Conservation (phyloP, 371 early-diverging fungal species). For the Mucor racemosus region DNA sequence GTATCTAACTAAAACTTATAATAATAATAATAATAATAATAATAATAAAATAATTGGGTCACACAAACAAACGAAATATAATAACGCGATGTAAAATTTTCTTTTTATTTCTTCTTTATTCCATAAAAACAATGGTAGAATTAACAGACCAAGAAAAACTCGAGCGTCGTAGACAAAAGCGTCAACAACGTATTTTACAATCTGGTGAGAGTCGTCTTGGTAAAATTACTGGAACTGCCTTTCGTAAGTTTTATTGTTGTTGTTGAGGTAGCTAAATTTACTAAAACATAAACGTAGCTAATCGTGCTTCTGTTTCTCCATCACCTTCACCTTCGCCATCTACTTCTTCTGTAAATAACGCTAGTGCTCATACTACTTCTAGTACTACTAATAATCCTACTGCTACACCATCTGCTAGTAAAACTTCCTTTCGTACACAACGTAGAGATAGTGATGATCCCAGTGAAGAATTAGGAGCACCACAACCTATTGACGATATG, state of each 20-base stretch:
- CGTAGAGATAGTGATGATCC: slow-evolving; percentile 46
- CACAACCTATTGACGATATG: slow-evolving; percentile 26
- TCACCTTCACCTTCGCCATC: slow-evolving; percentile 48
- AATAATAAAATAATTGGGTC: slow-evolving; percentile 2
- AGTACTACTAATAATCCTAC: neutral
- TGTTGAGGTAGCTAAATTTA: neutral
- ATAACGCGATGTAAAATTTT: neutral
- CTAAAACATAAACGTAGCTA: slow-evolving; percentile 17
- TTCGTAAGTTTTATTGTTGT: slow-evolving; percentile 33
- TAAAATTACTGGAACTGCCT: slow-evolving; percentile 65
- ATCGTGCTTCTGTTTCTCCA: slow-evolving; percentile 26
- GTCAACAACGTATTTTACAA: slow-evolving; percentile 65
- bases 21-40: too few relatives aligned
- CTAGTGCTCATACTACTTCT: neutral
- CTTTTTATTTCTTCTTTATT: neutral
- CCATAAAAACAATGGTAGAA: slow-evolving; percentile 31
- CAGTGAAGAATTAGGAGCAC: slow-evolving; percentile 50
- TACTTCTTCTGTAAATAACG: slow-evolving; percentile 14
- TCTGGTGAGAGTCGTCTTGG: slow-evolving; percentile 61
- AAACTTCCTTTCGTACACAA: slow-evolving; percentile 8
- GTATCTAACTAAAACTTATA: neutral
- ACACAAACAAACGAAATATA: neutral
- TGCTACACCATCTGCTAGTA: too few relatives aligned
- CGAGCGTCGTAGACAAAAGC: slow-evolving; percentile 63
- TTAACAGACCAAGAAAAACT: slow-evolving; percentile 60